Percentiles rank a stretch among this genome's conserved stretches.
Evolutionary conservation across 176 grass and related monocot species (phyloP).

Genomic region (Musa troglodytarum): DNA sequence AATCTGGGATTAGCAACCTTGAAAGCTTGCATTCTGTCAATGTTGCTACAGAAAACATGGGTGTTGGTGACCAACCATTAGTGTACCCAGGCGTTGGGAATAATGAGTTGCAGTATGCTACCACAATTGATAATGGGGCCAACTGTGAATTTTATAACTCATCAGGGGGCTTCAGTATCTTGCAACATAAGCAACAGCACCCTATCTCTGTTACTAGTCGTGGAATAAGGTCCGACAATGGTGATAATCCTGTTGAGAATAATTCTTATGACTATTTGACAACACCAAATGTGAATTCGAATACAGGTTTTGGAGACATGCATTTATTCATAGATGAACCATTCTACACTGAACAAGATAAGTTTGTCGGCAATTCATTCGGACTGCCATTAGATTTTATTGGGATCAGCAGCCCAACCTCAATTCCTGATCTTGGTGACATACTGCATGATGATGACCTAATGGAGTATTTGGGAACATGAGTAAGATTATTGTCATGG

Average conservation of each 20-base stretch:
- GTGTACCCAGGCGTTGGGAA: slow-evolving; percentile 33
- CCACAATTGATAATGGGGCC: slow-evolving; percentile 23
- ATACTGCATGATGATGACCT: slow-evolving; percentile 86
- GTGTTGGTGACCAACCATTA: slow-evolving; percentile 26
- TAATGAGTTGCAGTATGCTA: slow-evolving; percentile 30
- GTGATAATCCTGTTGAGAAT: slow-evolving; percentile 42
- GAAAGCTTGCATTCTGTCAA: slow-evolving; percentile 18
- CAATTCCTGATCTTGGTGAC: slow-evolving; percentile 75
- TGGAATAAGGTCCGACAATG: slow-evolving; percentile 37
- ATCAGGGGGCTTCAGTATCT: slow-evolving; percentile 20
- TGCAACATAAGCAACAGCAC: slow-evolving; percentile 38
- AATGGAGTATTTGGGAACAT: slow-evolving; percentile 97
- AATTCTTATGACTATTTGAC: slow-evolving; percentile 39
- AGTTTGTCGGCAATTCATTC: slow-evolving; percentile 83
- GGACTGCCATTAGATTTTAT: slow-evolving; percentile 76
- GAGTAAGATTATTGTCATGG: slow-evolving; percentile 27
- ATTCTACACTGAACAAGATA: slow-evolving; percentile 68
- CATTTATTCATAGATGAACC: slow-evolving; percentile 54
- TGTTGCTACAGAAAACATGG: slow-evolving; percentile 46
- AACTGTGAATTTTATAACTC: slow-evolving; percentile 39
- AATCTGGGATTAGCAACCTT: slow-evolving; percentile 28
- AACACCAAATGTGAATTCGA: slow-evolving; percentile 33
- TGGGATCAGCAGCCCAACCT: slow-evolving; percentile 46
- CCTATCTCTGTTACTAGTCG: slow-evolving; percentile 32
- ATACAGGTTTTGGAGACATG: slow-evolving; percentile 43